A percentile compares a stretch with the other conserved stretches of the same genome.
phyloP scores from a whole-genome alignment of 805 yeast genomes.

The Wickerhamomyces canadensis region DNA sequence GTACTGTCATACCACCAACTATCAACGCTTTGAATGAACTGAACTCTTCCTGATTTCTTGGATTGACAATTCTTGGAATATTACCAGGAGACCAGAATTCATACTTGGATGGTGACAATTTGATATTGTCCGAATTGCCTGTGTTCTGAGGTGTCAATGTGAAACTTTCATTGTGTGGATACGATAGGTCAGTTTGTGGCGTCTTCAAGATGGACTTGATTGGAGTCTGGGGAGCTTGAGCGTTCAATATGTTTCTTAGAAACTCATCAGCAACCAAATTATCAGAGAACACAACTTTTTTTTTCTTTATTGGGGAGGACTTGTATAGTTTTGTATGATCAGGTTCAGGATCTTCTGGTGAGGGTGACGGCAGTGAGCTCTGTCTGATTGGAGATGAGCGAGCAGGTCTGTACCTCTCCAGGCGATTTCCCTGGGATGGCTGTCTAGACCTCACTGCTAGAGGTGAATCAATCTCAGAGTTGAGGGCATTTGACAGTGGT shows the following conservation, averaged over 20 bases:
- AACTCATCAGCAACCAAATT: slow-evolving; percentile 5
- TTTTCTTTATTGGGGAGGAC: slow-evolving; percentile 20
- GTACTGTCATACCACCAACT: slow-evolving; percentile 18
- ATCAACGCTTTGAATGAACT: slow-evolving; percentile 12
- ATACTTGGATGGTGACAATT: slow-evolving; percentile 1
- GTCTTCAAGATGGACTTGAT: slow-evolving; percentile 19
- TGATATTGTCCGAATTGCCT: background rate
- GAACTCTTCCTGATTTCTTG: slow-evolving; percentile 7
- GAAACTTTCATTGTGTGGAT: background rate
- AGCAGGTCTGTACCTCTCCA: too few relatives aligned
- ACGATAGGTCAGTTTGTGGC: background rate
- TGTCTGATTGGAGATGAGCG: slow-evolving; percentile 15
- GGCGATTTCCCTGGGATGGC: too few relatives aligned
- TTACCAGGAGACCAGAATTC: slow-evolving; percentile 24
- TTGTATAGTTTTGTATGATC: too few relatives aligned
- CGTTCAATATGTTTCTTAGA: background rate
- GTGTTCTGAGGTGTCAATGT: background rate
- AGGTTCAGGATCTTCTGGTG: slow-evolving; percentile 13
- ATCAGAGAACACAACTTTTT: slow-evolving; percentile 16
- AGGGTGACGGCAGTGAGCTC: slow-evolving; percentile 19
- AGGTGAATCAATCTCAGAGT: background rate
- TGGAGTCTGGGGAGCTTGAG: slow-evolving; percentile 13
- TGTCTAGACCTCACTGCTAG: background rate
- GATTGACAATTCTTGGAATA: slow-evolving; percentile 12
- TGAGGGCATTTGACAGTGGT: background rate